A percentile compares a stretch with the other conserved stretches of the same genome.
phyloP scores from a whole-genome alignment of 257 asterid species.

The Solanum raphanifolium region DNA sequence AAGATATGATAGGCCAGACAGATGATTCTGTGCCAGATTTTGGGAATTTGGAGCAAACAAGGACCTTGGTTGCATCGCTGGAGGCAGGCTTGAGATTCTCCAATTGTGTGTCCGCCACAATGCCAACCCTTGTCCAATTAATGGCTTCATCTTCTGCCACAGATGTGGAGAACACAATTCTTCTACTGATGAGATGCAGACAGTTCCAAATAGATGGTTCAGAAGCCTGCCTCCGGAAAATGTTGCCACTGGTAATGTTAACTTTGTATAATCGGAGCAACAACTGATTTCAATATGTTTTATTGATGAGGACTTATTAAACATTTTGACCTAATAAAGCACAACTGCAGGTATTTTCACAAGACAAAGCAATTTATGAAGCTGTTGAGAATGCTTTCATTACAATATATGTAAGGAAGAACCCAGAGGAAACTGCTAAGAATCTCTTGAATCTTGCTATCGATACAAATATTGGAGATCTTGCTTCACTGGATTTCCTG shows the following conservation, averaged over 20 bases:
- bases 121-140: conserved; percentile 86
- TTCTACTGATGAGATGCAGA: conserved; percentile 91
- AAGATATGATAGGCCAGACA: conserved; percentile 20
- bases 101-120: conserved; percentile 54
- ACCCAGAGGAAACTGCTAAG: conserved; percentile 77
- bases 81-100: conserved; percentile 94
- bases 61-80: conserved; percentile 90
- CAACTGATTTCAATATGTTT: background rate
- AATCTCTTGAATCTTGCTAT: conserved; percentile 80
- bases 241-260: conserved; percentile 90
- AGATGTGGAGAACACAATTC: conserved; percentile 88
- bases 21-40: conserved; percentile 75
- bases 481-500: conserved; percentile 78
- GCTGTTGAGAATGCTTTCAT: conserved; percentile 96
- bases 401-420: conserved; percentile 68
- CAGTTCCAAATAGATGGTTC: conserved; percentile 93
- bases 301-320: background rate
- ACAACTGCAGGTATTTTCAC: conserved; percentile 72
- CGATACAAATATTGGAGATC: conserved; percentile 93
- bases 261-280: background rate
- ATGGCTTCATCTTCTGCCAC: conserved; percentile 98
- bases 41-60: conserved; percentile 90
- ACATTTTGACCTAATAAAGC: conserved; percentile 1
- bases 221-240: conserved; percentile 87
- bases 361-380: conserved; percentile 87